Percentiles rank a stretch among this genome's conserved stretches.
Conservation (phyloP, 1,139 yeast species). For the Meyerozyma guilliermondii region DNA sequence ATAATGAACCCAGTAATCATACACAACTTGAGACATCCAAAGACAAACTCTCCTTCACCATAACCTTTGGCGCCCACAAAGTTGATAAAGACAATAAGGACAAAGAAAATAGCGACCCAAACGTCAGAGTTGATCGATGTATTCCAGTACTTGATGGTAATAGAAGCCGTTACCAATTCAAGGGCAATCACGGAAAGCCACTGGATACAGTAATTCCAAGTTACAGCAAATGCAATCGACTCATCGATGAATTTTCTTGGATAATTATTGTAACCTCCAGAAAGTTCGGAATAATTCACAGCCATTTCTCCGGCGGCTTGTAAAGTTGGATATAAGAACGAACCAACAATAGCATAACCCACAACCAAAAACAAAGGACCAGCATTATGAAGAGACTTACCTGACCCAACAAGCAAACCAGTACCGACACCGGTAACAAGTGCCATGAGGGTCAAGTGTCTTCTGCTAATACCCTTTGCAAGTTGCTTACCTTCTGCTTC, state of each 20-base stretch:
- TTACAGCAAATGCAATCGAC: conserved; percentile 33
- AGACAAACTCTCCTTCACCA: conserved; percentile 47
- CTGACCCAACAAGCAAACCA: conserved; percentile 38
- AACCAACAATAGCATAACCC: conserved; percentile 36
- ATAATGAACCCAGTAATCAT: conserved; percentile 25
- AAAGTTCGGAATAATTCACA: conserved; percentile 32
- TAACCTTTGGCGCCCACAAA: conserved; percentile 43
- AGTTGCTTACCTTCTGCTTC: conserved; percentile 24
- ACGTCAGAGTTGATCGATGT: conserved; percentile 18
- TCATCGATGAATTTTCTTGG: conserved; percentile 35
- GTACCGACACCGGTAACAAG: conserved; percentile 39
- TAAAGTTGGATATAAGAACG: conserved; percentile 35
- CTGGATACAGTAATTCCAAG: conserved; percentile 41
- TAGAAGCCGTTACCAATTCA: conserved; percentile 38
- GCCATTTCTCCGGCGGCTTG: conserved; percentile 43
- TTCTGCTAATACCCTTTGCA: conserved; percentile 27
- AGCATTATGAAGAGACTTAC: conserved; percentile 25
- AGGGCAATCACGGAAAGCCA: conserved; percentile 39
- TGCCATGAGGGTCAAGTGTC: conserved; percentile 35
- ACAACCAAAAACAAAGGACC: conserved; percentile 33
- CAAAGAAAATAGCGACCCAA: conserved; percentile 46
- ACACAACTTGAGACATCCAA: conserved; percentile 18
- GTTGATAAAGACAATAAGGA: conserved; percentile 34
- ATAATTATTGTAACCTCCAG: conserved; percentile 39
- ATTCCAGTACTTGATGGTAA: conserved; percentile 31